These are phyloP conservation scores for Ilex asprella DNA, from an alignment of 257 asterid species.

Conservation along the genomic window DNA sequence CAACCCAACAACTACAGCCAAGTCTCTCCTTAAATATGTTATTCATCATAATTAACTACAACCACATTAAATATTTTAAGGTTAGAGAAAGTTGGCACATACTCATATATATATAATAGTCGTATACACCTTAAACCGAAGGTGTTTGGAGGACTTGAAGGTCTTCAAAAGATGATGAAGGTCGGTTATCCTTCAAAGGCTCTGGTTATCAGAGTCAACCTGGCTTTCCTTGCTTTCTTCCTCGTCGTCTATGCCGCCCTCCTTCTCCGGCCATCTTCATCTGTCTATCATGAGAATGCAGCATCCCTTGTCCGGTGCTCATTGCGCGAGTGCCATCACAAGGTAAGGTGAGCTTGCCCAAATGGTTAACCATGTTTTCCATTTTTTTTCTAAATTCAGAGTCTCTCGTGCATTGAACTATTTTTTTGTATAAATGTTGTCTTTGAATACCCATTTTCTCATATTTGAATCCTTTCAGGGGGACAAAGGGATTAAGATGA, in stretches of 20 bases:
- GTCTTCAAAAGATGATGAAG: constrained; percentile 34
- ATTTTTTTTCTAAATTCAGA: not conserved
- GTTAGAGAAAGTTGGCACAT: not conserved
- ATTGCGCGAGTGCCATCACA: constrained; percentile 58
- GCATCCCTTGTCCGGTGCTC: constrained; percentile 56
- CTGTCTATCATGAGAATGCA: constrained; percentile 43
- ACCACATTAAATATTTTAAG: not conserved
- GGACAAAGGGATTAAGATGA: constrained; percentile 59
- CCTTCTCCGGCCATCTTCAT: constrained; percentile 54
- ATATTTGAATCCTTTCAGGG: constrained; percentile 12
- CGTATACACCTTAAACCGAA: not conserved
- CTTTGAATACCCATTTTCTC: not conserved
- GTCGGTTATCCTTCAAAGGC: constrained; percentile 45
- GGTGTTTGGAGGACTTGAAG: constrained; percentile 20
- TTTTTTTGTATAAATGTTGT: not conserved
- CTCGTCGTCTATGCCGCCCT: constrained; percentile 44
- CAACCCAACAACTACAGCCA: constrained; percentile 25
- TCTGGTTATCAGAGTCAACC: constrained; percentile 52
- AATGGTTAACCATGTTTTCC: not conserved
- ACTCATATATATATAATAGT: not conserved
- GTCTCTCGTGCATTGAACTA: not conserved
- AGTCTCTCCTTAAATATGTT: constrained; percentile 8
- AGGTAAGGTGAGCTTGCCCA: constrained; percentile 75
- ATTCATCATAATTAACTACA: not conserved
- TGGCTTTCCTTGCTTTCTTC: constrained; percentile 54